These are phyloP conservation scores for Geoglossum glabrum DNA, from an alignment of 495 filamentous ascomycete genomes.

Conservation along the genomic window DNA sequence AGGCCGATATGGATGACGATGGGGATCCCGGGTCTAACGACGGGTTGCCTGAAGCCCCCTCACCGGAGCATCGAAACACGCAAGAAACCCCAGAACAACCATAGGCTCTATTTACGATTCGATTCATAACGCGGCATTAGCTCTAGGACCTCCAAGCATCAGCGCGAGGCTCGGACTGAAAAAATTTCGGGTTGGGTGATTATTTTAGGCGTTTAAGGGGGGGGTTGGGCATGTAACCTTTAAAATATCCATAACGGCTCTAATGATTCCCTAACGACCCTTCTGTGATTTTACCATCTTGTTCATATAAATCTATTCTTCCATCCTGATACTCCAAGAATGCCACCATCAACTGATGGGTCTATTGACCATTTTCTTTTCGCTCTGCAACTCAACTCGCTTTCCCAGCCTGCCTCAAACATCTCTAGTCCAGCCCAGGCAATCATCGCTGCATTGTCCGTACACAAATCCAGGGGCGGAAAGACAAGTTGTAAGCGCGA, in stretches of 20 bases:
- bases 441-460: constrained; percentile 97
- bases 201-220: background rate
- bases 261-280: background rate
- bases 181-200: background rate
- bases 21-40: background rate
- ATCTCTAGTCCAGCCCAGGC: constrained; percentile 89
- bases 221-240: no score
- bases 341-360: constrained; percentile 27
- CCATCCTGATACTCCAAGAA: constrained; percentile 3
- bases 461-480: constrained; percentile 60
- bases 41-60: background rate
- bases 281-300: background rate
- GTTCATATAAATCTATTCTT: background rate
- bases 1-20: background rate
- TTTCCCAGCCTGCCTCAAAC: constrained; percentile 58
- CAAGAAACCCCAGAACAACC: background rate
- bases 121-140: background rate
- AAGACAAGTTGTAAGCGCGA: constrained; percentile 39
- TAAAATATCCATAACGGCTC: background rate
- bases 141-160: background rate
- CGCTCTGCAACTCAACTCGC: constrained; percentile 34
- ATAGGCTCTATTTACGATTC: background rate
- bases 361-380: constrained; percentile 68
- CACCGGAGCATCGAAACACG: background rate
- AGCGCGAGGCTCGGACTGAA: background rate